Base-by-base conservation (phyloP, 441 rosid genomes). In the Syzygium malaccense region DNA sequence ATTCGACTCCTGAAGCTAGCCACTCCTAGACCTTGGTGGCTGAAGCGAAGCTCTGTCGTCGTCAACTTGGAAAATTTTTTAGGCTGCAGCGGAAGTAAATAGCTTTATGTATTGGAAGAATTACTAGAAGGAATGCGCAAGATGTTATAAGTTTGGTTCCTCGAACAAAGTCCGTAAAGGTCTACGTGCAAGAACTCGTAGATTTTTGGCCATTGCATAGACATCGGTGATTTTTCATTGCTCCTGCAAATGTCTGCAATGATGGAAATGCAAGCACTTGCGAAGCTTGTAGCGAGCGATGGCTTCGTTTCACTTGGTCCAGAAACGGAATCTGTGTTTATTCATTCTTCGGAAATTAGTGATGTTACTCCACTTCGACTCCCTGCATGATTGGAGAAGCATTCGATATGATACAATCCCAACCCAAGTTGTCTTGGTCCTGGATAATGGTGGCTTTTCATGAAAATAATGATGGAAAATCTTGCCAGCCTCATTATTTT, bases 41-140 rank as follows among this genome's bases (percentile, higher is more conserved):
- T n/a, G 19, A n/a, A 62, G 0, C 14, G 68, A n/a, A 62, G 0
- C 8, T n/a, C n/a, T 2, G 68, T 62, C 68, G 4, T 62, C 33
- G 3, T 62, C 33, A 1, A 62, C 4, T 62, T 62, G 68, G 33
- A n/a, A 62, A n/a, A 60, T 23, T 1, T 7, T 55, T 3, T 32
- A n/a, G 33, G 68, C 68, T 20, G 68, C 68, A 0, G 14, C 33
- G 0, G 33, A 3, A 62, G 68, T n/a, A 62, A 62, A 62, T 62
- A 62, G 68, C 68, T 62, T 62, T 28, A 62, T 62, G 68, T 14
- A 62, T n/a, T 6, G 68, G 68, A 14, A n/a, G 68, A 62, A 6
- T 2, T 0, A 62, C 68, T 0, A n/a, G 0, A 62, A 62, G 0
- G n/a, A 62, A 6, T 62, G 68, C 19, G 33, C 0, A 62, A 62